Percentiles rank a stretch among this genome's conserved stretches.
phyloP scores from a whole-genome alignment of 2,329 filamentous ascomycete genomes.

The Pyricularia sp. region DNA sequence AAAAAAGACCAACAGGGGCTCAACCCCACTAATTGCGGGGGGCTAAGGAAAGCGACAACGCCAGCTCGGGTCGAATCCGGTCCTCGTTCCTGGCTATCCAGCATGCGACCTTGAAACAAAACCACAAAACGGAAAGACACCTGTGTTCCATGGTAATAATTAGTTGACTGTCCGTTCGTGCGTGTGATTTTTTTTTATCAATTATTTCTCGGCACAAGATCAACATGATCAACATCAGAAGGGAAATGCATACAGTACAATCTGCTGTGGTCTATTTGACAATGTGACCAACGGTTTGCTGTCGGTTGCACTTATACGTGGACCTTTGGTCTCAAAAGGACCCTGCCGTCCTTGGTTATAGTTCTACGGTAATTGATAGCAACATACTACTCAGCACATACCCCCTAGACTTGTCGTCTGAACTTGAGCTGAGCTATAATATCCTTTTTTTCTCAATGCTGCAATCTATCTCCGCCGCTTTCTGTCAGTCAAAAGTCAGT shows the following conservation, averaged over 20 bases:
- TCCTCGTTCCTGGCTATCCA: not conserved
- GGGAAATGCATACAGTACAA: not conserved
- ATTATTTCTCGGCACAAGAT: not conserved
- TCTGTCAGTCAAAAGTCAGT: not conserved
- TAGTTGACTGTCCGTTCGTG: not conserved
- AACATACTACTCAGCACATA: not conserved
- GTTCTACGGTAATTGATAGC: not conserved
- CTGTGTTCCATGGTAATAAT: not conserved
- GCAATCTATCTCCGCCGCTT: not conserved
- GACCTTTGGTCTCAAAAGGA: not conserved
- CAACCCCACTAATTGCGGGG: not conserved
- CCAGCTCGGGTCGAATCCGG: not conserved
- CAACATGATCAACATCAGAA: too few relatives aligned
- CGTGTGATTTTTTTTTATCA: too few relatives aligned
- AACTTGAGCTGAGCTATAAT: not conserved
- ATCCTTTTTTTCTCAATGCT: not conserved
- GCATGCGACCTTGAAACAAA: not conserved
- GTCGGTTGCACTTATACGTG: not conserved
- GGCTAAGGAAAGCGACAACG: not conserved
- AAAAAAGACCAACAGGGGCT: not conserved
- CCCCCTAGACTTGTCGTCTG: not conserved
- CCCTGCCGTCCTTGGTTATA: not conserved
- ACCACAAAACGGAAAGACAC: not conserved
- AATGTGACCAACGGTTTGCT: not conserved
- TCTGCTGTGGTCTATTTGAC: not conserved